phyloP scores from a whole-genome alignment of 1,139 yeast genomes.

The Debaryomyces udenii region DNA sequence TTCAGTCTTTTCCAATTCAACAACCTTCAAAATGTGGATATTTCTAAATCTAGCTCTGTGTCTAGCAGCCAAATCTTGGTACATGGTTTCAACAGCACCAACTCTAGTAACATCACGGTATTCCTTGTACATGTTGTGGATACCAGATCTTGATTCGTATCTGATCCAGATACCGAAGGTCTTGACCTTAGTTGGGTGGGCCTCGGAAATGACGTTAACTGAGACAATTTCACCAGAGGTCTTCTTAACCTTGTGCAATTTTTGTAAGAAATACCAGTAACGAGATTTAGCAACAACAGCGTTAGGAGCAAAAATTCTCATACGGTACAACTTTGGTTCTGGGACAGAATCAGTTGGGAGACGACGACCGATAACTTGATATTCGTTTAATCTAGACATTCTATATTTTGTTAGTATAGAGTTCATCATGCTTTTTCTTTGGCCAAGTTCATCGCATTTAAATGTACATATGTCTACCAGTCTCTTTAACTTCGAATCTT shows the following conservation, averaged over 20 bases:
- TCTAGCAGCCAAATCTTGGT: conserved; percentile 99
- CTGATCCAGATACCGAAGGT: conserved; percentile 99
- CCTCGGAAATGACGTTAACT: conserved; percentile 87
- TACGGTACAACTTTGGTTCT: conserved; percentile 99
- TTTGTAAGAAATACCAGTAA: conserved; percentile 99
- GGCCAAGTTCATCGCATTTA: conserved; percentile 7
- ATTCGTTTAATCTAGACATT: conserved; percentile 95
- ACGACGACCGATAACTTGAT: conserved; percentile 99
- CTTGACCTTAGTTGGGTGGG: conserved; percentile 99
- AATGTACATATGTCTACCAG: conserved; percentile 4
- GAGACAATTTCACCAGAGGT: conserved; percentile 99
- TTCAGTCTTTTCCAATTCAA: conserved; percentile 95
- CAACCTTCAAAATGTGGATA: conserved; percentile 98
- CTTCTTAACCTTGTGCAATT: conserved; percentile 99
- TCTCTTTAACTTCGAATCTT: neutral
- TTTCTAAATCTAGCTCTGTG: conserved; percentile 99
- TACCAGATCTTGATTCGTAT: conserved; percentile 99
- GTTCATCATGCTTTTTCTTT: too few relatives aligned
- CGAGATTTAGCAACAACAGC: conserved; percentile 99
- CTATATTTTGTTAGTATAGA: conserved; percentile 24
- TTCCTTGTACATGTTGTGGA: conserved; percentile 99
- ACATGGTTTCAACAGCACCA: conserved; percentile 97
- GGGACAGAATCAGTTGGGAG: conserved; percentile 99
- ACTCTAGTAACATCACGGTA: conserved; percentile 99
- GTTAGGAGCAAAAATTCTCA: conserved; percentile 99